phyloP scores from a whole-genome alignment of 1,139 yeast species.

The Wickerhamomyces sp. region DNA sequence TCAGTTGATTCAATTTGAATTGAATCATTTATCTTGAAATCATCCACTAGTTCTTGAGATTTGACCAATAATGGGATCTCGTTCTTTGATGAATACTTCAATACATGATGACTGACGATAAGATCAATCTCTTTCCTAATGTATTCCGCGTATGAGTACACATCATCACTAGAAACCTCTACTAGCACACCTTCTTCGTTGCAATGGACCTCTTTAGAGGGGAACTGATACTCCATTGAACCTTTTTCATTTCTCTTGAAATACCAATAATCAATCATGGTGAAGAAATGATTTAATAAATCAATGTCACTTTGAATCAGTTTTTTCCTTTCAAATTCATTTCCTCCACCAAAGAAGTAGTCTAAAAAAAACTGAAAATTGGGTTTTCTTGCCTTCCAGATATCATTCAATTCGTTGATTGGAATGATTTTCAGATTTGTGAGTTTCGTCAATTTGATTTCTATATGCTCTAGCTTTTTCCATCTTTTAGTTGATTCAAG shows the following conservation, averaged over 20 bases:
- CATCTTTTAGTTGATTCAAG: conserved; percentile 10
- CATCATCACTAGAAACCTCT: conserved; percentile 1
- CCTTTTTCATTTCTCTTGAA: conserved; percentile 16
- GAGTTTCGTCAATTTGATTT: conserved; percentile 12
- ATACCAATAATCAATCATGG: conserved; percentile 19
- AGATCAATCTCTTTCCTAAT: conserved; percentile 7
- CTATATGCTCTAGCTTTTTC: conserved; percentile 8
- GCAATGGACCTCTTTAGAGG: background rate
- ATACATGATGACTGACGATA: conserved; percentile 6
- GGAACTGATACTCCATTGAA: conserved; percentile 18
- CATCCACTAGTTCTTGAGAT: conserved; percentile 4
- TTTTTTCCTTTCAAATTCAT: conserved; percentile 2
- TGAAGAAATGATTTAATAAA: conserved; percentile 11
- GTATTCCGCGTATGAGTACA: conserved; percentile 6
- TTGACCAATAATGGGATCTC: conserved; percentile 8
- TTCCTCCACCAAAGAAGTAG: conserved; percentile 13
- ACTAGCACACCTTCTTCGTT: background rate
- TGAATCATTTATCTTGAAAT: conserved; percentile 11
- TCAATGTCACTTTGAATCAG: conserved; percentile 7
- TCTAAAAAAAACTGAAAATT: conserved; percentile 14
- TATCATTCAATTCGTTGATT: conserved; percentile 16
- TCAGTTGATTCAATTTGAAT: conserved; percentile 14
- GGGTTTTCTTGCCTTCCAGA: conserved; percentile 19
- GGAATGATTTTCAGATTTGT: conserved; percentile 16
- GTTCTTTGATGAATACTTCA: conserved; percentile 1